Base-by-base conservation (phyloP, 805 yeast genomes). In the Suhomyces kilbournensis region DNA sequence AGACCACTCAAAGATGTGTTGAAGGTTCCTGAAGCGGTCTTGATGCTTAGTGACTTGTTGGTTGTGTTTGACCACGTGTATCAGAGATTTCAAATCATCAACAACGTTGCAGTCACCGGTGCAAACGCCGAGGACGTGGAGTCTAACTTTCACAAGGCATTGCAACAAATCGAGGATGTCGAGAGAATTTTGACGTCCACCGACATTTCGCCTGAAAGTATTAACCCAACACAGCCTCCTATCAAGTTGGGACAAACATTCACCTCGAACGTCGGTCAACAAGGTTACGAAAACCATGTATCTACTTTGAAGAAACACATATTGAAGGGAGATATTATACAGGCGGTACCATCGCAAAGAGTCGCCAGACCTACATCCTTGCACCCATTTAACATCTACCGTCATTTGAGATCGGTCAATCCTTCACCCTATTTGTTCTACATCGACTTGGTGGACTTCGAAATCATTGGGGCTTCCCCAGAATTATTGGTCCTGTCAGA, bases 381-480 rank as follows among this genome's bases (percentile, higher is more conserved):
- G 60, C 98, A 94, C 68, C 98, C 99, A 1, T 94, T 94, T 80
- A 94, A 94, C 72, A 88, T 94, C 46, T 94, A 93, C 73, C 86
- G 96, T 60, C 97, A 93, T 65, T 78, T 94, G 62, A 82, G 99
- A 66, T 88, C 97, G 0, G 97, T 94, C 46, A 94, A 94, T 71
- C 99, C 99, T 9, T 90, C 97, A 2, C 99, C 99, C 25, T 94
- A 94, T 69, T 79, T 94, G 78, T 94, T 94, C 68, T 94, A 91
- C 71, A 85, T 94, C 58, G 98, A 94, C 67, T 87, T 89, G 63
- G 67, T 88, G 53, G 97, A 90, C 60, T 94, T 93, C 76, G 97
- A 92, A 69, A 81, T 94, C 46, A 93, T 94, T 51, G 99, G 99
- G 46, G 99, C 99, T 0, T 90, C 97, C 10, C 99, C 99, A 1